Evolutionary conservation across 306 rosid genomes (phyloP).

Genomic region (Cucumis sativus): DNA sequence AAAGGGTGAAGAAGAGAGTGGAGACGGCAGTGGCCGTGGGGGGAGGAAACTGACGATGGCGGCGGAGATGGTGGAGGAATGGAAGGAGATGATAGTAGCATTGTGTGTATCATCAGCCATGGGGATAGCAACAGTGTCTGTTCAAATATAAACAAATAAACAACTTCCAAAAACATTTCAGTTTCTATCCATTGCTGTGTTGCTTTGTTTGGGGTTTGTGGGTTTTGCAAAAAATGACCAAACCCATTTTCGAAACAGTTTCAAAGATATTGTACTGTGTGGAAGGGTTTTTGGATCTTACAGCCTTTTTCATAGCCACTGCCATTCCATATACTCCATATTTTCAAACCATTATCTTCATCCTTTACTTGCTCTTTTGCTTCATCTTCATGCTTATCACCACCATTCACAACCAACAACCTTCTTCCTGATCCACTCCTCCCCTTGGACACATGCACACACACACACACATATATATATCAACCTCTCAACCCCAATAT

Average conservation of each 20-base stretch:
- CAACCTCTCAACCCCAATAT: neutral
- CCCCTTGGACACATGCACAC: neutral
- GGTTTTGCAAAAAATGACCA: neutral
- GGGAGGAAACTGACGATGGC: neutral
- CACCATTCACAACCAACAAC: neutral
- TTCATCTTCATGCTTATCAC: constrained; percentile 3
- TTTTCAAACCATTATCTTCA: neutral
- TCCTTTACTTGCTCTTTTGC: neutral
- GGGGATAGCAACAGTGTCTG: neutral
- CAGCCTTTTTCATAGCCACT: neutral
- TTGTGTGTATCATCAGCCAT: neutral
- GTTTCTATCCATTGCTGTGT: neutral
- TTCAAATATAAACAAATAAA: neutral
- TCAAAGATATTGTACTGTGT: neutral
- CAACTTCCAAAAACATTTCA: neutral
- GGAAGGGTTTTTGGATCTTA: neutral
- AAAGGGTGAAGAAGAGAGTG: neutral
- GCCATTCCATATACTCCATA: neutral
- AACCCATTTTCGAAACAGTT: neutral
- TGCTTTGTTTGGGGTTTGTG: neutral
- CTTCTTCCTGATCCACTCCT: neutral
- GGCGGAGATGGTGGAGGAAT: neutral
- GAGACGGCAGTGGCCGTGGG: no score
- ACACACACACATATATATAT: no score
- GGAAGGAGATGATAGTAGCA: neutral